Percentiles rank a stretch among this genome's conserved stretches.
These are phyloP conservation scores for Entomortierella parvispora DNA, from an alignment of 192 early-diverging fungal species.

Conservation along the genomic window DNA sequence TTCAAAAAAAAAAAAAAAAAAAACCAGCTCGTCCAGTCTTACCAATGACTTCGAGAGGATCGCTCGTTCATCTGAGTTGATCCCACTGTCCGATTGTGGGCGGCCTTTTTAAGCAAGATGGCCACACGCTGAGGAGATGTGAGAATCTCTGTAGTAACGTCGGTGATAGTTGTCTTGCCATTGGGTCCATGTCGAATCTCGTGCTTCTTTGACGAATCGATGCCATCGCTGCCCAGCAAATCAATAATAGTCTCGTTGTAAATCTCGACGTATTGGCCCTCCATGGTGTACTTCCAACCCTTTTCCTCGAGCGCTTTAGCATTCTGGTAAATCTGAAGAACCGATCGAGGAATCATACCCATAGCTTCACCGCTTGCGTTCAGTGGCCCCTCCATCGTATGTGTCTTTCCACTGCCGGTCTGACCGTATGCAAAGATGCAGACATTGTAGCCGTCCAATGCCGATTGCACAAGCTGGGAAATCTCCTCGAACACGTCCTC, in stretches of 20 bases:
- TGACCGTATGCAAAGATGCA: conserved; percentile 99
- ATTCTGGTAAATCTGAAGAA: conserved; percentile 87
- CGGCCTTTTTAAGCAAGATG: conserved; percentile 76
- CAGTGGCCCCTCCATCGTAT: conserved; percentile 80
- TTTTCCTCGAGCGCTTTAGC: conserved; percentile 76
- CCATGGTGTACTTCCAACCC: conserved; percentile 90
- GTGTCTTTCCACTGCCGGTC: conserved; percentile 93
- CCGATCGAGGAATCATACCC: conserved; percentile 96
- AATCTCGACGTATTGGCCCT: conserved; percentile 93
- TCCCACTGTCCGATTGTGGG: conserved; percentile 87
- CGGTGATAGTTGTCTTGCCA: conserved; percentile 84
- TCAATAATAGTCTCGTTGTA: conserved; percentile 96
- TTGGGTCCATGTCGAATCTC: conserved; percentile 85
- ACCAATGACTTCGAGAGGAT: conserved; percentile 91
- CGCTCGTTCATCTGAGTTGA: conserved; percentile 94
- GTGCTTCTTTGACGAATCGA: conserved; percentile 70
- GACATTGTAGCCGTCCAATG: conserved; percentile 96
- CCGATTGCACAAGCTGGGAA: conserved; percentile 95
- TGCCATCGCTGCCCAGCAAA: conserved; percentile 62
- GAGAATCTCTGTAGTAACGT: conserved; percentile 74
- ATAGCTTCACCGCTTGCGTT: conserved; percentile 51
- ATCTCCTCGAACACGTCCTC: conserved; percentile 92
- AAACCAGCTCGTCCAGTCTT: background rate
- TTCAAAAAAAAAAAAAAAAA: background rate
- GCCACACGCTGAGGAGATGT: conserved; percentile 80